Percentiles rank a stretch among this genome's conserved stretches.
Conservation (phyloP, 2,329 filamentous ascomycete species). For the Trichoderma guizhouense region DNA sequence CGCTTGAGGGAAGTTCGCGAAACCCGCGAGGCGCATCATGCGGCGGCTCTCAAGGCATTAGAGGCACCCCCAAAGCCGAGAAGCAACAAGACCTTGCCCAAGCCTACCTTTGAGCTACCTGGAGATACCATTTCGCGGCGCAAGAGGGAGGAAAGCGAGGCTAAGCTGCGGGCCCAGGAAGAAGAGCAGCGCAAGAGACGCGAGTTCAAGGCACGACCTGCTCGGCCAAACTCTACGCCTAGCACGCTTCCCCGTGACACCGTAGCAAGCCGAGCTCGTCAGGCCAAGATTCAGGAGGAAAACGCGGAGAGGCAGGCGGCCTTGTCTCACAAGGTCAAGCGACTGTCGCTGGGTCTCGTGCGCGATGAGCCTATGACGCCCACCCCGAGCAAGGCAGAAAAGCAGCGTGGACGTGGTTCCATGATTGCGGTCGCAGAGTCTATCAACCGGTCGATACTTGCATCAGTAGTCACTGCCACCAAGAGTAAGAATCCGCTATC, state of each 20-base stretch:
- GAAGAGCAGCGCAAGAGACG: conserved; percentile 58
- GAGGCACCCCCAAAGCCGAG: conserved; percentile 45
- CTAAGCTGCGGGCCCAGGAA: conserved; percentile 53
- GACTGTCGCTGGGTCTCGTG: conserved; percentile 24
- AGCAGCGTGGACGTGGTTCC: conserved; percentile 29
- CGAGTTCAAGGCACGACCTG: conserved; percentile 61
- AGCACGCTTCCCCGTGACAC: conserved; percentile 53
- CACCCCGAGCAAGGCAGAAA: conserved; percentile 19
- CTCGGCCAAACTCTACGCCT: conserved; percentile 44
- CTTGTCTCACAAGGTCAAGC: conserved; percentile 24
- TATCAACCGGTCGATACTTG: conserved; percentile 42
- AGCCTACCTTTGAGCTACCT: conserved; percentile 59
- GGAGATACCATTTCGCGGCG: conserved; percentile 57
- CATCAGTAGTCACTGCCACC: conserved; percentile 43
- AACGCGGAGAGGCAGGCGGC: conserved; percentile 23
- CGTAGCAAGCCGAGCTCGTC: conserved; percentile 54
- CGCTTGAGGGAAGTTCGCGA: conserved; percentile 57
- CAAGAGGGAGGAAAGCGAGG: conserved; percentile 55
- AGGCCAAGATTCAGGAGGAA: conserved; percentile 39
- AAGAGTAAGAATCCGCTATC: conserved; percentile 49
- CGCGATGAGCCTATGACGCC: conserved; percentile 9
- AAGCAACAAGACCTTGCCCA: conserved; percentile 50
- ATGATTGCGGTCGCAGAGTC: conserved; percentile 25
- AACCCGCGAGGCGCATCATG: conserved; percentile 44
- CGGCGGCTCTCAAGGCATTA: conserved; percentile 33